Base-by-base conservation (phyloP, 2,329 filamentous ascomycete species). In the Fusarium paranaense region DNA sequence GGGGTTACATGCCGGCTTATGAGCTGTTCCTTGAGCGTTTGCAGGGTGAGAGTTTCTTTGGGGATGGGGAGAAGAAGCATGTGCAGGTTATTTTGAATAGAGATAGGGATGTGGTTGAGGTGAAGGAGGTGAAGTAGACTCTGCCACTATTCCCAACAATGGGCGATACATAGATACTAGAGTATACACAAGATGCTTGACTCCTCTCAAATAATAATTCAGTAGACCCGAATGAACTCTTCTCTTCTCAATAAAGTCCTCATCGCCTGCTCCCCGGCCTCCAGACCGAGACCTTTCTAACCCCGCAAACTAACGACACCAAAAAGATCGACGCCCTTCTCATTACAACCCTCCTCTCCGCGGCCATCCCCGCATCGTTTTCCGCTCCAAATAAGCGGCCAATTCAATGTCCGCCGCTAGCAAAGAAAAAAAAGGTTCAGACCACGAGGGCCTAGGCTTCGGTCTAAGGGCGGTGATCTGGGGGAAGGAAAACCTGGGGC, bases 1-100 rank as follows among this genome's bases (percentile, higher is more conserved):
- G 72, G 58, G 78, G 78, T 3, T 79, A 78, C 20, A 77, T 79
- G 76, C 73, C 75, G 16, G 74, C 72, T 3, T 78, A 79, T 9
- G 77, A 79, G 16, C 57, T 78, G 1, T 78, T 75, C 6, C 71
- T 78, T 2, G 71, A 73, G 9, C 61, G 64, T 16, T 60, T 79
- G 1, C 72, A 77, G 32, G 52, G 61, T 0, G 64, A 76, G 47
- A 74, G 65, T 7, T 68, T 78, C n/a, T 77, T 76, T 22, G 37
- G 38, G 6, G 47, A 18, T 18, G 45, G 27, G 0, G 27, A 18
- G 13, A 75, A 67, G 61, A 76, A 69, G 52, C 74, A 78, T 62
- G 32, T 66, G 6, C 68, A 54, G 33, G 60, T 62, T 25, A 69
- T 69, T 33, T 33, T 69, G 9, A 38, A 59, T 2, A 68, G 54